Conservation (phyloP, 495 filamentous ascomycete genomes). For the Bryoglossum gracile region DNA sequence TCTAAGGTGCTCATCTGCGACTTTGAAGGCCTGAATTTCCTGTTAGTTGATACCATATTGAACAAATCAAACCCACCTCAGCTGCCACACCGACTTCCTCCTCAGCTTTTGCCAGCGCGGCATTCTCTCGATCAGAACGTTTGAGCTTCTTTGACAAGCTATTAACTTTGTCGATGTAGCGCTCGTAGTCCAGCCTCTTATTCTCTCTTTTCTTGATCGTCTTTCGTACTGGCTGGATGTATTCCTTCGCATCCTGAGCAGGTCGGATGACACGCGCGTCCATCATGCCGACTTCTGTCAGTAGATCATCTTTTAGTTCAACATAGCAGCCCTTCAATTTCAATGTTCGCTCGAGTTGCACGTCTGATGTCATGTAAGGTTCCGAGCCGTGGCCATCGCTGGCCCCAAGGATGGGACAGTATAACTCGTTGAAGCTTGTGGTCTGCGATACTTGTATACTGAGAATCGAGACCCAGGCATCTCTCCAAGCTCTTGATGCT, state of each 20-base stretch:
- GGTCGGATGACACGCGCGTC: slow-evolving; percentile 68
- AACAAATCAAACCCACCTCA: slow-evolving; percentile 44
- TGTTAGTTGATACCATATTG: slow-evolving; percentile 13
- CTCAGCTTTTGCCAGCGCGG: slow-evolving; percentile 68
- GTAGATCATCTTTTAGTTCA: slow-evolving; percentile 67
- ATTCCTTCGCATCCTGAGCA: slow-evolving; percentile 62
- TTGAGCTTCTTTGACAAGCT: slow-evolving; percentile 63
- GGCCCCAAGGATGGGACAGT: slow-evolving; percentile 71
- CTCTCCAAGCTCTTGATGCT: slow-evolving; percentile 72
- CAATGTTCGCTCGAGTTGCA: slow-evolving; percentile 57
- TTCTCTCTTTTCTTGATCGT: slow-evolving; percentile 89
- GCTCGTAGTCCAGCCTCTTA: slow-evolving; percentile 84
- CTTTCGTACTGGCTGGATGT: slow-evolving; percentile 71
- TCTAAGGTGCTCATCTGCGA: slow-evolving; percentile 75
- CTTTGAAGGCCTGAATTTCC: slow-evolving; percentile 59
- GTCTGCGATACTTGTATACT: slow-evolving; percentile 61
- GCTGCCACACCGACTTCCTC: slow-evolving; percentile 60
- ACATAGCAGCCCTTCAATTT: slow-evolving; percentile 62
- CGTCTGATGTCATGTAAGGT: slow-evolving; percentile 54
- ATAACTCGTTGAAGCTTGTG: slow-evolving; percentile 69
- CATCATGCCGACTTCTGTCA: slow-evolving; percentile 65
- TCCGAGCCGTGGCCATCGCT: slow-evolving; percentile 37
- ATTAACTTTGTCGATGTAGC: slow-evolving; percentile 65
- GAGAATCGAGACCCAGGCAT: slow-evolving; percentile 74
- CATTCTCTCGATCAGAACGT: slow-evolving; percentile 71